These are phyloP conservation scores for Diddensiella transvaalensis DNA, from an alignment of 805 yeast species.

Conservation along the genomic window DNA sequence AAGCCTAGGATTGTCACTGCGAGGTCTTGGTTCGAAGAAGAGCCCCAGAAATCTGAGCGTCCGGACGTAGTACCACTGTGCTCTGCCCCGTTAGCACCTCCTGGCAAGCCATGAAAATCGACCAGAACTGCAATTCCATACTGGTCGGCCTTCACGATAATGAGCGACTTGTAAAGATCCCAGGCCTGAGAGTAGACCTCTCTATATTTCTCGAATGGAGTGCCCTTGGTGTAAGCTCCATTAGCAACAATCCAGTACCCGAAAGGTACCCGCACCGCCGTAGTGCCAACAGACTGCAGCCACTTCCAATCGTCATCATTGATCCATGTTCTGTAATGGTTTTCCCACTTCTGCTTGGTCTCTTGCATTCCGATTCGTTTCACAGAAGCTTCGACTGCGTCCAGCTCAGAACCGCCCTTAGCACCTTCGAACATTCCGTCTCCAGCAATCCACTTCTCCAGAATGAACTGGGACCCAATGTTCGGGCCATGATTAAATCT, in stretches of 20 bases:
- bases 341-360: constrained; percentile 48
- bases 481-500: constrained; percentile 74
- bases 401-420: constrained; percentile 57
- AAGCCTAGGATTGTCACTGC: constrained; percentile 53
- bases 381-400: constrained; percentile 55
- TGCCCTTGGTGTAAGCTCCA: constrained; percentile 52
- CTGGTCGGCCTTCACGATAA: constrained; percentile 56
- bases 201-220: constrained; percentile 56
- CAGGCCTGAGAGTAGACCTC: constrained; percentile 72
- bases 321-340: constrained; percentile 65
- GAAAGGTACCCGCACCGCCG: constrained; percentile 78
- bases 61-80: constrained; percentile 73
- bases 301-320: constrained; percentile 76
- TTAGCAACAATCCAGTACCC: constrained; percentile 88
- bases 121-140: constrained; percentile 69
- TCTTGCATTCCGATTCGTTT: constrained; percentile 50
- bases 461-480: constrained; percentile 74
- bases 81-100: constrained; percentile 83
- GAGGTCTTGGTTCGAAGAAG: constrained; percentile 33
- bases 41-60: constrained; percentile 63
- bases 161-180: constrained; percentile 50
- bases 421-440: constrained; percentile 54
- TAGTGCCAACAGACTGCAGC: constrained; percentile 64
- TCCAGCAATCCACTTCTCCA: constrained; percentile 60
- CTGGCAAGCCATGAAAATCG: constrained; percentile 87